Conservation (phyloP, 169 alveolate species). For the Cryptosporidium baileyi region DNA sequence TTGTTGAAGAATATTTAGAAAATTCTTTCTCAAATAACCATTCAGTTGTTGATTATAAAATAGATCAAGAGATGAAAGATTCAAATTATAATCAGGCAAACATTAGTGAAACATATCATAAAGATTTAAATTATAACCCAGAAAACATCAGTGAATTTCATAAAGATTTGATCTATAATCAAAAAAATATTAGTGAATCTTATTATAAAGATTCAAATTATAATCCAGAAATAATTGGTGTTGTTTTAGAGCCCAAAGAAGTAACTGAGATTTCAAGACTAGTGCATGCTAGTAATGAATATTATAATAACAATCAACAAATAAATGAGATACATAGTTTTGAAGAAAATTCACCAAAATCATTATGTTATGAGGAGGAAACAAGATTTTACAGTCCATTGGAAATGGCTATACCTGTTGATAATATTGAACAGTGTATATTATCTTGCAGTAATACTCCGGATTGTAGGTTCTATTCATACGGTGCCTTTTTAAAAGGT, state of each 20-base stretch:
- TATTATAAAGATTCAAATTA: not conserved
- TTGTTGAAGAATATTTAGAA: no score
- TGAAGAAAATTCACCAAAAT: not conserved
- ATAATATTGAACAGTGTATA: slow-evolving; percentile 55
- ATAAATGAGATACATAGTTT: not conserved
- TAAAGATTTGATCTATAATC: not conserved
- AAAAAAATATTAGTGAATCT: not conserved
- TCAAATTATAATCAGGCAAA: not conserved
- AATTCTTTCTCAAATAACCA: no score
- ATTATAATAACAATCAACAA: not conserved
- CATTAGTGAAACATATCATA: not conserved
- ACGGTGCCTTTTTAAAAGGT: slow-evolving; percentile 61
- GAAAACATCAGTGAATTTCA: not conserved
- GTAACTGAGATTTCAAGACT: slow-evolving; percentile 47
- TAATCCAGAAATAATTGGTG: slow-evolving; percentile 62
- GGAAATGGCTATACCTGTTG: slow-evolving; percentile 66
- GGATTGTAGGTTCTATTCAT: slow-evolving; percentile 53
- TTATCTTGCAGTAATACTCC: slow-evolving; percentile 65
- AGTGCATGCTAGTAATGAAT: slow-evolving; percentile 29
- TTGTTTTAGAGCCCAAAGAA: slow-evolving; percentile 47
- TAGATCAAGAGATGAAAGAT: not conserved
- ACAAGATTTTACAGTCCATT: slow-evolving; percentile 60
- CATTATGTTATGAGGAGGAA: slow-evolving; percentile 54
- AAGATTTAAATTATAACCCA: not conserved
- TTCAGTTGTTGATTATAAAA: not conserved